A percentile compares a stretch with the other conserved stretches of the same genome.
These are phyloP conservation scores for Lepiota brunneoincarnata DNA, from an alignment of 768 basidiomycete species.

Conservation along the genomic window DNA sequence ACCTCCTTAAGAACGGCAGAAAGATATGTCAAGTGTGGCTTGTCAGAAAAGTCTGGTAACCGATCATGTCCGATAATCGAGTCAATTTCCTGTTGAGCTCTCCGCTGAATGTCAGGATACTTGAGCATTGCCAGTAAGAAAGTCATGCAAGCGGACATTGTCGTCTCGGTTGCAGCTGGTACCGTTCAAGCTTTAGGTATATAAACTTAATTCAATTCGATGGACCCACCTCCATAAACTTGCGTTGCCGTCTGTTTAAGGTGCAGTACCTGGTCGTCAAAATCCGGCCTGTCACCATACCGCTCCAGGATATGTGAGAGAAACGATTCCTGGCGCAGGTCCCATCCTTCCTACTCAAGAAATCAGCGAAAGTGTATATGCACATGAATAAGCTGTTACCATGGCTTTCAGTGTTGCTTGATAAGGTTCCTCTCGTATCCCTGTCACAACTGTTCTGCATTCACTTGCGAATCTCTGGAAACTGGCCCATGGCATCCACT, in stretches of 20 bases:
- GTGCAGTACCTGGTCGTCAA: background rate
- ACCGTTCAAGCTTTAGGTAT: background rate
- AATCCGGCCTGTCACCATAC: background rate
- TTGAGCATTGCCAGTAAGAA: constrained; percentile 27
- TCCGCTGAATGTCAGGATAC: constrained; percentile 2
- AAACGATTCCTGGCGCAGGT: background rate
- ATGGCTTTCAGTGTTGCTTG: background rate
- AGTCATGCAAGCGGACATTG: constrained; percentile 34
- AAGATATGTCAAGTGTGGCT: constrained; percentile 17
- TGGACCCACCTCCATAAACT: background rate
- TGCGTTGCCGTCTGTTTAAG: background rate
- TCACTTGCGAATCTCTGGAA: constrained; percentile 1
- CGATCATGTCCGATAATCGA: background rate
- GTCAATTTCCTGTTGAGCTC: constrained; percentile 10
- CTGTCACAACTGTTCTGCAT: background rate
- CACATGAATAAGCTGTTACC: background rate
- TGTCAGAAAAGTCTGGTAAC: constrained; percentile 17
- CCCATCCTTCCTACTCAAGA: background rate
- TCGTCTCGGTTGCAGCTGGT: constrained; percentile 13
- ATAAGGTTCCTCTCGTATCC: constrained; percentile 23
- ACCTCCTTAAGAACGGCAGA: constrained; percentile 20
- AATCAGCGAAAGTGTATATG: background rate
- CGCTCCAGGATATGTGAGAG: background rate
- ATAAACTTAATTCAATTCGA: no score
- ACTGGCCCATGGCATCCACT: constrained; percentile 2